Evolutionary conservation across 768 basidiomycete genomes (phyloP).

Genomic region (Grammothele lineata): DNA sequence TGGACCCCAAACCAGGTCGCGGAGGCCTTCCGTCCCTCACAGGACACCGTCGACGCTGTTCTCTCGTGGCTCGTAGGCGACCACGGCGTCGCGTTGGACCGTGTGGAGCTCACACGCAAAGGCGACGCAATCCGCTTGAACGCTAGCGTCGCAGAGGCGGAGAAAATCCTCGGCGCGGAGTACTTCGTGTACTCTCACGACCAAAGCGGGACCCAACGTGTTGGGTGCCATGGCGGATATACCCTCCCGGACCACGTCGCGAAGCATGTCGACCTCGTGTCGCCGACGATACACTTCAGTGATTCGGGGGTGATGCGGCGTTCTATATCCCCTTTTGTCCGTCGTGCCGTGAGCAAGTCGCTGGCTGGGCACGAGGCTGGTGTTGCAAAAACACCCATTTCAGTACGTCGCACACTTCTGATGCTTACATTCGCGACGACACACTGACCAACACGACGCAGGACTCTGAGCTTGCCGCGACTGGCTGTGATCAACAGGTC

Average conservation of each 20-base stretch:
- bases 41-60: conserved; percentile 37
- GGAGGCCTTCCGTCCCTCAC: conserved; percentile 40
- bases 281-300: conserved; percentile 65
- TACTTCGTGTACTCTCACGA: conserved; percentile 58
- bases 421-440: too few species aligned
- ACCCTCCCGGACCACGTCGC: conserved; percentile 58
- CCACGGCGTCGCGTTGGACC: conserved; percentile 34
- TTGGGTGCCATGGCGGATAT: conserved; percentile 58
- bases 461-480: too few species aligned
- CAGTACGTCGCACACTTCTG: too few species aligned
- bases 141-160: conserved; percentile 39
- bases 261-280: conserved; percentile 59
- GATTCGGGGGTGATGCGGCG: conserved; percentile 5
- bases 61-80: conserved; percentile 37
- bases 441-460: too few species aligned
- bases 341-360: too few species aligned
- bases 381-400: too few species aligned
- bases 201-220: conserved; percentile 43
- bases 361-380: too few species aligned
- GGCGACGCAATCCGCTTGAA: conserved; percentile 41
- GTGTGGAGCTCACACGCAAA: conserved; percentile 34
- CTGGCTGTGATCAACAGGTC: conserved; percentile 21
- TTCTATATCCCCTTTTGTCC: too few species aligned
- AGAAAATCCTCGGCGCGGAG: conserved; percentile 38
- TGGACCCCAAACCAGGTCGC: conserved; percentile 41